A percentile compares a stretch with the other conserved stretches of the same genome.
These are phyloP conservation scores for Leccinum longicurvipes DNA, from an alignment of 768 basidiomycete genomes.

Conservation along the genomic window DNA sequence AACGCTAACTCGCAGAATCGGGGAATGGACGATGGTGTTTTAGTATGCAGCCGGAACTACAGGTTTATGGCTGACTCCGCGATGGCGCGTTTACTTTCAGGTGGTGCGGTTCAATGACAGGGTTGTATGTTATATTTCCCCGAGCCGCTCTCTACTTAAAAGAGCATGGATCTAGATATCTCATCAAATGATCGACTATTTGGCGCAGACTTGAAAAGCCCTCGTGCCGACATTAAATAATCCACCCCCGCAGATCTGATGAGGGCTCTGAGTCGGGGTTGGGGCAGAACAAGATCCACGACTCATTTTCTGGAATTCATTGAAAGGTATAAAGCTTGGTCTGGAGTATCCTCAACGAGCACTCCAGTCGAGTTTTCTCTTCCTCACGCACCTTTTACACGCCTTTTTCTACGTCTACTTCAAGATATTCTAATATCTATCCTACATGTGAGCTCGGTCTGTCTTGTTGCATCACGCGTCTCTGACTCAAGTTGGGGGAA, in stretches of 20 bases:
- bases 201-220: slow-evolving; percentile 8
- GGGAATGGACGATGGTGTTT: neutral
- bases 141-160: slow-evolving; percentile 8
- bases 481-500: slow-evolving; percentile 6
- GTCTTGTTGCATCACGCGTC: neutral
- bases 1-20: slow-evolving; percentile 7
- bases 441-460: slow-evolving; percentile 17
- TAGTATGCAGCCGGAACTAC: slow-evolving; percentile 13
- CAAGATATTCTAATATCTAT: slow-evolving; percentile 20
- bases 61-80: slow-evolving; percentile 19
- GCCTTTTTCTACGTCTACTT: slow-evolving; percentile 4
- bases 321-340: slow-evolving; percentile 23
- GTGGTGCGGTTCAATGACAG: slow-evolving; percentile 14
- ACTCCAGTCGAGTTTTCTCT: slow-evolving; percentile 6
- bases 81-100: slow-evolving; percentile 13
- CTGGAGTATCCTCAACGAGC: slow-evolving; percentile 6
- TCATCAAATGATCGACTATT: slow-evolving; percentile 25
- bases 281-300: slow-evolving; percentile 5
- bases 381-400: neutral
- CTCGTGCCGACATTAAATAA: slow-evolving; percentile 11
- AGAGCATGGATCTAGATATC: slow-evolving; percentile 17
- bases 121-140: slow-evolving; percentile 17
- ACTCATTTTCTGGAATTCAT: slow-evolving; percentile 4
- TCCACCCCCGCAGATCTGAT: slow-evolving; percentile 16
- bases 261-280: slow-evolving; percentile 11